These are phyloP conservation scores for Fusarium chaquense DNA, from an alignment of 2,329 filamentous ascomycete genomes.

Conservation along the genomic window DNA sequence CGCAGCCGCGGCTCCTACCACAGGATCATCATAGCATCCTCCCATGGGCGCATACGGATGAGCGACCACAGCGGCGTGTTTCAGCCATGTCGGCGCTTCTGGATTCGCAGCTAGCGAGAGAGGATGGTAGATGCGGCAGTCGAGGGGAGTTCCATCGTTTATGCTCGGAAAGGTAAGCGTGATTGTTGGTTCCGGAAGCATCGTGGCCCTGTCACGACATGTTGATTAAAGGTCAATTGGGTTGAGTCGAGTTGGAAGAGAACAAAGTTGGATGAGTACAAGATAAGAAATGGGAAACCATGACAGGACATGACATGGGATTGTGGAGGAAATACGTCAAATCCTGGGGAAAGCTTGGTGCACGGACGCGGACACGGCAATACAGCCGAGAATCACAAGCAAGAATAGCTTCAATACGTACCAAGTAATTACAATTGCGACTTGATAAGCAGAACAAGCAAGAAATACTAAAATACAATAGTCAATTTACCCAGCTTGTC, in stretches of 20 bases:
- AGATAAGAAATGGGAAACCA: conserved; percentile 1
- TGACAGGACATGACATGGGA: conserved; percentile 11
- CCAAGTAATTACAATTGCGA: neutral
- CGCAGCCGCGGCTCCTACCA: conserved; percentile 75
- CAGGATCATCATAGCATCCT: conserved; percentile 83
- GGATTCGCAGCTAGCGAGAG: conserved; percentile 55
- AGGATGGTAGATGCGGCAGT: conserved; percentile 87
- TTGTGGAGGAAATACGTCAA: conserved; percentile 33
- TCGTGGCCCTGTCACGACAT: conserved; percentile 49
- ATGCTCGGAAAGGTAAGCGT: conserved; percentile 86
- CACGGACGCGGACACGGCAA: conserved; percentile 28
- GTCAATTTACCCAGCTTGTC: too few species aligned
- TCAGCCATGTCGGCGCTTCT: conserved; percentile 56
- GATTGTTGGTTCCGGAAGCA: conserved; percentile 69
- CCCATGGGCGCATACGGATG: conserved; percentile 93
- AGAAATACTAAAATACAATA: too few species aligned
- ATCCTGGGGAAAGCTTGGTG: conserved; percentile 12
- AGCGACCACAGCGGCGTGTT: conserved; percentile 75
- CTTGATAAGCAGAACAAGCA: too few species aligned
- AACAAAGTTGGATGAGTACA: neutral
- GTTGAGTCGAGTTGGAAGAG: neutral
- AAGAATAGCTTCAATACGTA: conserved; percentile 19
- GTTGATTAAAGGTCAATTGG: conserved; percentile 13
- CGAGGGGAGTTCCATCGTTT: conserved; percentile 79
- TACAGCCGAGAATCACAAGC: conserved; percentile 21